Conservation (phyloP, 2,329 filamentous ascomycete genomes). For the Huntiella savannae region DNA sequence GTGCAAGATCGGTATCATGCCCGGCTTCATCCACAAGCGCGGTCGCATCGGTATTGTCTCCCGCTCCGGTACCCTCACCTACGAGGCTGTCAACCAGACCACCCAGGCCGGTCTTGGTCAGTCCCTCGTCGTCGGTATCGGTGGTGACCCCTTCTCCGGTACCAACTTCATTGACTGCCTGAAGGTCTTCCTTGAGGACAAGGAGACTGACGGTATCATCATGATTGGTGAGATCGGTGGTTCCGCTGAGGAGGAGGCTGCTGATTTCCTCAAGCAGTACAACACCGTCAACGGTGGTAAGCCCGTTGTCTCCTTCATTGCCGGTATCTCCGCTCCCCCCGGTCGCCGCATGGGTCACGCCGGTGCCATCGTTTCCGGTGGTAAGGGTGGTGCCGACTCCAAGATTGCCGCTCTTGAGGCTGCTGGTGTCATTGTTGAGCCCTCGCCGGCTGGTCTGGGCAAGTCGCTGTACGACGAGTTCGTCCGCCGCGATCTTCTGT, state of each 20-base stretch:
- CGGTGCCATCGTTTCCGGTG: conserved; percentile 90
- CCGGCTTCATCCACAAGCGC: conserved; percentile 99
- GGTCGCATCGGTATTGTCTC: conserved; percentile 97
- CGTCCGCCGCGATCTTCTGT: conserved; percentile 87
- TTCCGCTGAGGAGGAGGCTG: conserved; percentile 91
- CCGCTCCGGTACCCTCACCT: conserved; percentile 92
- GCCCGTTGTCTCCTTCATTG: conserved; percentile 95
- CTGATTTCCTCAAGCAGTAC: conserved; percentile 82
- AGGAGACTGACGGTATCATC: conserved; percentile 96
- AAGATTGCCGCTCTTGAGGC: conserved; percentile 91
- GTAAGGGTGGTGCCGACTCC: conserved; percentile 93
- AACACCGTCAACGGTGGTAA: conserved; percentile 74
- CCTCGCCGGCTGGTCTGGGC: conserved; percentile 76
- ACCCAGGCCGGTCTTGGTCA: conserved; percentile 92
- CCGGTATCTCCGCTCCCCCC: conserved; percentile 90
- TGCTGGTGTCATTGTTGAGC: conserved; percentile 90
- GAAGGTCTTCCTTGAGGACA: conserved; percentile 86
- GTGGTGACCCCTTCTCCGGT: conserved; percentile 94
- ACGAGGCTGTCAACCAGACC: conserved; percentile 99
- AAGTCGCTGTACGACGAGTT: conserved; percentile 92
- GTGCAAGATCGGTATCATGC: conserved; percentile 99
- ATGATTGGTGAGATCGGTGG: conserved; percentile 99
- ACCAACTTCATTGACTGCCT: conserved; percentile 99
- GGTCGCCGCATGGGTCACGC: conserved; percentile 97
- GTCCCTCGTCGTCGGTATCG: conserved; percentile 94